These are phyloP conservation scores for Leishmania aethiopica DNA, from an alignment of 208 protist genomes.

Conservation along the genomic window DNA sequence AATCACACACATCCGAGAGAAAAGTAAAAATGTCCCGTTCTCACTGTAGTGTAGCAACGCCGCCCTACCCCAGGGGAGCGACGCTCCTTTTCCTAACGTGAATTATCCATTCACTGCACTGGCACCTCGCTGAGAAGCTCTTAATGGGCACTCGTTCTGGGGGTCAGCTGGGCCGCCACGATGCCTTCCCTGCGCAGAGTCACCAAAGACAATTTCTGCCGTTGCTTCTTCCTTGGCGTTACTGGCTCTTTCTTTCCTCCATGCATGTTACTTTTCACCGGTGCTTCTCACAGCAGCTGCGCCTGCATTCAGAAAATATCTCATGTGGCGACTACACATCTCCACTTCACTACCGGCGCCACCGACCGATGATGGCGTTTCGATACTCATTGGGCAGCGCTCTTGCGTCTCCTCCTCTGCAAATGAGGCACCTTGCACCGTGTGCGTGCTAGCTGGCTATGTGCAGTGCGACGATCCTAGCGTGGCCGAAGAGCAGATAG, in stretches of 20 bases:
- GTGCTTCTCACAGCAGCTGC: constrained; percentile 3
- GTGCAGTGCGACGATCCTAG: constrained; percentile 46
- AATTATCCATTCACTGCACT: background rate
- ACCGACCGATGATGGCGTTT: background rate
- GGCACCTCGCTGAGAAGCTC: background rate
- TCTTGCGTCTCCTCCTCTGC: constrained; percentile 2
- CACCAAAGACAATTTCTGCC: background rate
- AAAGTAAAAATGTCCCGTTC: background rate
- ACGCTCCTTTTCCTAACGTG: background rate
- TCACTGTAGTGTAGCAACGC: background rate
- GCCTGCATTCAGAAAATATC: background rate
- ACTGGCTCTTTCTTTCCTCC: background rate
- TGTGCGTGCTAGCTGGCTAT: constrained; percentile 38
- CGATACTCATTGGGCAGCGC: constrained; percentile 31
- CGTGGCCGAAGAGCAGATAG: constrained; percentile 67
- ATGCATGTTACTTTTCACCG: constrained; percentile 4
- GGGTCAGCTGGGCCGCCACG: background rate
- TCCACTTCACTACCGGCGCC: background rate
- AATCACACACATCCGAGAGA: background rate
- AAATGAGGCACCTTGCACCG: background rate
- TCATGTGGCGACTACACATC: constrained; percentile 22
- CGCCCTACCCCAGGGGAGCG: background rate
- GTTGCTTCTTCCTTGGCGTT: background rate
- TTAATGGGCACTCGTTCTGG: background rate
- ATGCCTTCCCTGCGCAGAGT: background rate